Evolutionary conservation across 106 monocot species (phyloP).

Genomic region (Xerophyta viscosa): DNA sequence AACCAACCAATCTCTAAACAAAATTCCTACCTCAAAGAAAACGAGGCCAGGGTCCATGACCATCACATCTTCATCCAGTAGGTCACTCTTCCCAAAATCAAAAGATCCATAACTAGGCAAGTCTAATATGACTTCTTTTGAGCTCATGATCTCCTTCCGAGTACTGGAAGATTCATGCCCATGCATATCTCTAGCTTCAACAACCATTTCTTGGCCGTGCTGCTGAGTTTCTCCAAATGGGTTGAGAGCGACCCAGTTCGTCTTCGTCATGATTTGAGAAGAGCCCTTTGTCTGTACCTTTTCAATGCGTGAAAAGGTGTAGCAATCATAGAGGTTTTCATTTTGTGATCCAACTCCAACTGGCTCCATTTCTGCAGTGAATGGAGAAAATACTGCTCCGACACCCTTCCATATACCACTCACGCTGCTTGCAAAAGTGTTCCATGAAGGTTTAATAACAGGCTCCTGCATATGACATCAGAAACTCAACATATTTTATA

Average conservation of each 20-base stretch:
- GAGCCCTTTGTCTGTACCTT: conserved; percentile 20
- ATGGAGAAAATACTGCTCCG: conserved; percentile 88
- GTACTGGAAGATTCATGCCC: not conserved
- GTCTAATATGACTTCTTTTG: conserved; percentile 2
- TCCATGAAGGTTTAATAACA: conserved; percentile 80
- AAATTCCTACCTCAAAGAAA: conserved; percentile 77
- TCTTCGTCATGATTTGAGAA: conserved; percentile 43
- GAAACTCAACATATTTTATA: not conserved
- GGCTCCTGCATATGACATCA: conserved; percentile 52
- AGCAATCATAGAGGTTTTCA: conserved; percentile 89
- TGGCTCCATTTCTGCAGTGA: conserved; percentile 86
- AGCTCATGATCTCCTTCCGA: conserved; percentile 1
- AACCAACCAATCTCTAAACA: not conserved
- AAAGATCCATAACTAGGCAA: conserved; percentile 58
- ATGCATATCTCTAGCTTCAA: not conserved
- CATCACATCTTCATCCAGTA: conserved; percentile 77
- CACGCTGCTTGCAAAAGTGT: conserved; percentile 70
- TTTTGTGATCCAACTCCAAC: conserved; percentile 55
- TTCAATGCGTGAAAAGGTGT: conserved; percentile 67
- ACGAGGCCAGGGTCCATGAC: conserved; percentile 76
- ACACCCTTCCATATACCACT: conserved; percentile 95
- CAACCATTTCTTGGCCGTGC: conserved; percentile 4
- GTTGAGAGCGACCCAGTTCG: conserved; percentile 70
- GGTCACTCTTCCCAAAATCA: conserved; percentile 49
- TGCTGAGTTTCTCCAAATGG: conserved; percentile 55